These are phyloP conservation scores for Grosmannia clavigera DNA, from an alignment of 2,329 filamentous ascomycete species.

Conservation along the genomic window DNA sequence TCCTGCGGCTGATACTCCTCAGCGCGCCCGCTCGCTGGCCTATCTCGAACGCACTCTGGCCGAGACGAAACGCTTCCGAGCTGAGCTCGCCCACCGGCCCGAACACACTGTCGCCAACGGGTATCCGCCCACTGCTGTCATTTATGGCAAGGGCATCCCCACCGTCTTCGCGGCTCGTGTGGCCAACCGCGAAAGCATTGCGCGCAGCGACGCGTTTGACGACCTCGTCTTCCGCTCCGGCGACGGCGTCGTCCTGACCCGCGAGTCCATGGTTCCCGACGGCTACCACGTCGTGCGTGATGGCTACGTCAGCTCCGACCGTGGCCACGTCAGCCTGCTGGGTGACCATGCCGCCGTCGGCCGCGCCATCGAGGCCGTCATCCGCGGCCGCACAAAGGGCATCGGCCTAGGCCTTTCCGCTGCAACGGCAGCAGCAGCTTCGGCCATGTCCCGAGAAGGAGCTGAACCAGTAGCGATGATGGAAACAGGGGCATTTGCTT, in stretches of 20 bases:
- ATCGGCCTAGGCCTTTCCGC: conserved; percentile 48
- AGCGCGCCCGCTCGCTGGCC: conserved; percentile 34
- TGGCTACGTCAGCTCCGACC: conserved; percentile 65
- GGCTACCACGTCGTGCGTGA: conserved; percentile 65
- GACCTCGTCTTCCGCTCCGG: conserved; percentile 77
- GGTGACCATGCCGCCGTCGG: conserved; percentile 78
- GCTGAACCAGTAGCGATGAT: neutral
- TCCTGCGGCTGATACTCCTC: conserved; percentile 22
- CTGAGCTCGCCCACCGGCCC: conserved; percentile 53
- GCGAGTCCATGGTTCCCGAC: conserved; percentile 70
- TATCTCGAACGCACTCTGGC: conserved; percentile 68
- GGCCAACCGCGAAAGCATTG: conserved; percentile 58
- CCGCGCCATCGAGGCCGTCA: conserved; percentile 55
- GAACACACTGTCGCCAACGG: conserved; percentile 49
- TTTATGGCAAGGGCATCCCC: conserved; percentile 79
- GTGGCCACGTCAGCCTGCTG: conserved; percentile 77
- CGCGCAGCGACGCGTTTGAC: conserved; percentile 67
- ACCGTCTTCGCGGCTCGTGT: conserved; percentile 78
- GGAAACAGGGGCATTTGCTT: neutral
- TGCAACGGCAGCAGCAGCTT: neutral
- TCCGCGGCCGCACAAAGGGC: conserved; percentile 55
- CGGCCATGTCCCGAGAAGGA: neutral
- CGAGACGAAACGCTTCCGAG: conserved; percentile 62
- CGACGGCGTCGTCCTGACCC: conserved; percentile 79
- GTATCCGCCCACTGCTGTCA: conserved; percentile 71